Evolutionary conservation across 129 eudicot species (phyloP), one percentile per base, ranked within the genome.

Genomic region (Tagetes erecta): DNA sequence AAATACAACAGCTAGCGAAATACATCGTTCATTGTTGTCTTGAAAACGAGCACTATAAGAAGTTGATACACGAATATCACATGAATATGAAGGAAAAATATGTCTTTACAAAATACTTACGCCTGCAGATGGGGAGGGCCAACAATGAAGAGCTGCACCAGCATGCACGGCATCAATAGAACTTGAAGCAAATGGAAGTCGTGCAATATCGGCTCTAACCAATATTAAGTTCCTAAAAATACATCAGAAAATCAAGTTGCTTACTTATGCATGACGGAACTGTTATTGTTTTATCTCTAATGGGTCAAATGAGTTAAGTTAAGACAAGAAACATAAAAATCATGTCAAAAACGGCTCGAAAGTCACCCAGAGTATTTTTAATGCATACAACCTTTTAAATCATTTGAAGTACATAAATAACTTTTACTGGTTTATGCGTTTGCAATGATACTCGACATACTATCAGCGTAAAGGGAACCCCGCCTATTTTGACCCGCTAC

Each of bases 101-200:
- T 37, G 42, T 20, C 27, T 45, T 74, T 35, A 13, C 33, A 39
- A 72, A 70, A 75, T 72, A 51, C 97, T 90, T 80, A 90, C 97
- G 8, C 91, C 97, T 66, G 91, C 76, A 42, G 97, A 94, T 56
- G 98, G 97, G 64, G 96, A 88, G 59, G 97, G 96, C 99, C 99
- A 94, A 79, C 99, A 94, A 72, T 94, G 99, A 67, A 94, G 85
- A 78, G 99, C 99, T 66, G 97, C 99, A 75, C 97, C 99, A 75
- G 99, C 99, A 78, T 94, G 99, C 64, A 94, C 89, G 67, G 91
- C 99, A 80, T 94, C 99, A 7, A 94, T 47, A 60, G 93, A 81
- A 53, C 91, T 79, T 49, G 97, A 86, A 70, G 87, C 78, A 80
- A 94, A 91, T 13, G 99, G 99, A 55, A 94, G 96, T 66, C 97